Conservation (phyloP, 129 eudicot species). For the Logfia minima region DNA sequence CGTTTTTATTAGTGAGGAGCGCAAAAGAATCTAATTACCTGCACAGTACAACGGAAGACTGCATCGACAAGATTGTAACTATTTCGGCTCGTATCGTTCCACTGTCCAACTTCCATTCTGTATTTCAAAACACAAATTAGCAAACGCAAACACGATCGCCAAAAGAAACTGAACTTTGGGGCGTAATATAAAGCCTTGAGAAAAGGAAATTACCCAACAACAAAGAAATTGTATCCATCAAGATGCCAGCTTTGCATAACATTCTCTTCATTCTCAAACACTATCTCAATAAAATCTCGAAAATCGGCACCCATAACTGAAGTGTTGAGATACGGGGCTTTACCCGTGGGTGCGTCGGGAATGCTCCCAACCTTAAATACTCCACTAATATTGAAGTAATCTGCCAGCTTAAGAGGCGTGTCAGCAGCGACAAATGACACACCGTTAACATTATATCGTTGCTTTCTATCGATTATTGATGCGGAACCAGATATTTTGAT, state of each 20-base stretch:
- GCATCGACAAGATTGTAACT: slow-evolving; percentile 18
- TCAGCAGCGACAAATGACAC: slow-evolving; percentile 69
- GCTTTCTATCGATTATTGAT: slow-evolving; percentile 51
- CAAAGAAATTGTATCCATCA: slow-evolving; percentile 85
- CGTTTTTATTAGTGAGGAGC: too few relatives aligned
- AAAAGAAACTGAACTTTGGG: neutral
- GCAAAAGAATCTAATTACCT: neutral
- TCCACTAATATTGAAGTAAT: slow-evolving; percentile 60
- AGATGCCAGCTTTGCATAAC: slow-evolving; percentile 82
- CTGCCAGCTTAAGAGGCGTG: slow-evolving; percentile 85
- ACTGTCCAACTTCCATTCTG: slow-evolving; percentile 22
- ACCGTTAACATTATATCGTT: slow-evolving; percentile 70
- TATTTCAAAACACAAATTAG: slow-evolving; percentile 9
- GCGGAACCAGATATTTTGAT: slow-evolving; percentile 47
- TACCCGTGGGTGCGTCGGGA: slow-evolving; percentile 44
- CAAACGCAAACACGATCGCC: neutral
- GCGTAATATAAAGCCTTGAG: neutral
- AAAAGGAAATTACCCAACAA: slow-evolving; percentile 62
- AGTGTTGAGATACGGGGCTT: slow-evolving; percentile 53
- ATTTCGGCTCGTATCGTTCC: slow-evolving; percentile 10
- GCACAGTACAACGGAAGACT: slow-evolving; percentile 18
- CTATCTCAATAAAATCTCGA: slow-evolving; percentile 68
- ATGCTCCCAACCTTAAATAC: slow-evolving; percentile 75
- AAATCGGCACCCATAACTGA: slow-evolving; percentile 74
- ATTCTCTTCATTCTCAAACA: slow-evolving; percentile 65